A percentile compares a stretch with the other conserved stretches of the same genome.
Evolutionary conservation across 208 protist species (phyloP).

Genomic region (Crithidia bombi): DNA sequence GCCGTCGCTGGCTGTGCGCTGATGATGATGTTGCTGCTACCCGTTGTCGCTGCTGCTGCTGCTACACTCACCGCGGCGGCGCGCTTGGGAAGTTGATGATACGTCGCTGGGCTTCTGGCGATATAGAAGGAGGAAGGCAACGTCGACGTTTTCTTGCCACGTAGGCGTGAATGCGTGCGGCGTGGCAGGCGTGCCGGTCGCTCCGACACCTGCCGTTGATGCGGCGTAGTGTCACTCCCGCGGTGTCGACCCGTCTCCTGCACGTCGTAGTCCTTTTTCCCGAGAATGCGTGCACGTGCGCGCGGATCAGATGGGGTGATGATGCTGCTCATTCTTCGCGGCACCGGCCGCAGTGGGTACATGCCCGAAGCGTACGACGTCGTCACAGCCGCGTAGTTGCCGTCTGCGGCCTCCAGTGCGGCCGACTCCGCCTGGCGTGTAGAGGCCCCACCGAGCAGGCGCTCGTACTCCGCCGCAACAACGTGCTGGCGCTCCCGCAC

Average conservation of each 20-base stretch:
- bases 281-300: not conserved
- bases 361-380: slow-evolving; percentile 28
- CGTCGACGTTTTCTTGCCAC: not conserved
- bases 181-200: not conserved
- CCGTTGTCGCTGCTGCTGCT: not conserved
- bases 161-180: not conserved
- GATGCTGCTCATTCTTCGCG: slow-evolving; percentile 18
- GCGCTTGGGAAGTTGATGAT: not conserved
- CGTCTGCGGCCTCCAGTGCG: too few species aligned
- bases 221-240: not conserved
- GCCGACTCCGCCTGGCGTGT: too few species aligned
- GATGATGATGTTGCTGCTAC: too few species aligned
- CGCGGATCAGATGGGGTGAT: not conserved
- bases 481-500: slow-evolving; percentile 13
- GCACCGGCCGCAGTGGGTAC: slow-evolving; percentile 26
- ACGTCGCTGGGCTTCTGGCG: too few species aligned
- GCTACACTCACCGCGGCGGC: not conserved
- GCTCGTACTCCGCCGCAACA: slow-evolving; percentile 10
- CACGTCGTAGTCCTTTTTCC: not conserved
- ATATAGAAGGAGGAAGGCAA: not conserved
- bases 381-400: too few species aligned
- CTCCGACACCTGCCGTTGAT: not conserved
- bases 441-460: slow-evolving; percentile 2
- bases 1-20: too few species aligned
- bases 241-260: not conserved